These are phyloP conservation scores for Coprinopsis cinerea DNA, from an alignment of 768 basidiomycete genomes.

Conservation along the genomic window DNA sequence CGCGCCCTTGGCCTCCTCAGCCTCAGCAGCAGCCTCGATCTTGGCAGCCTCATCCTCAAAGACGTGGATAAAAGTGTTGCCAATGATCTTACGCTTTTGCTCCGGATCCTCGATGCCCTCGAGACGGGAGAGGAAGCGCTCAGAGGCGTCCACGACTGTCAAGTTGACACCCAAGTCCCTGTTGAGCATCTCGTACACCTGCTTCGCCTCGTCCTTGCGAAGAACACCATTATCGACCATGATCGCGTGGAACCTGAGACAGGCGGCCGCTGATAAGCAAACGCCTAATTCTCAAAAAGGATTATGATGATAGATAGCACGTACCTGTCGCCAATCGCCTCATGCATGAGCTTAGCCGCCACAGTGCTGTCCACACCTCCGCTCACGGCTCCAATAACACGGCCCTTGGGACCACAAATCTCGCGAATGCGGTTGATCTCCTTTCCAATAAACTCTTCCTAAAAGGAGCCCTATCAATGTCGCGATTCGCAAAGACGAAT, in stretches of 20 bases:
- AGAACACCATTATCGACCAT: slow-evolving; percentile 99
- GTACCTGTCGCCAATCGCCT: slow-evolving; percentile 95
- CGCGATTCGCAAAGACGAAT: slow-evolving; percentile 7
- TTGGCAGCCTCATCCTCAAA: slow-evolving; percentile 93
- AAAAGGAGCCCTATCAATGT: slow-evolving; percentile 7
- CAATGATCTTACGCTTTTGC: slow-evolving; percentile 95
- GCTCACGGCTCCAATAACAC: slow-evolving; percentile 96
- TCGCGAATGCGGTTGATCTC: slow-evolving; percentile 91
- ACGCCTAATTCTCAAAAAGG: background rate
- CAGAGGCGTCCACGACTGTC: slow-evolving; percentile 93
- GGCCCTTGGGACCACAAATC: slow-evolving; percentile 90
- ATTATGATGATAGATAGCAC: slow-evolving; percentile 6
- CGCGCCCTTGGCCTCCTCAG: slow-evolving; percentile 61
- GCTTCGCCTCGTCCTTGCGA: slow-evolving; percentile 82
- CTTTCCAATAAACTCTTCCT: slow-evolving; percentile 98
- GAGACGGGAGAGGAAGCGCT: slow-evolving; percentile 85
- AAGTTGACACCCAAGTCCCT: slow-evolving; percentile 93
- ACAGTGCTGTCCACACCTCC: slow-evolving; percentile 98
- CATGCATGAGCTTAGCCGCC: slow-evolving; percentile 98
- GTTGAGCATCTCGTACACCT: slow-evolving; percentile 92
- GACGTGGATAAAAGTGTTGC: slow-evolving; percentile 97
- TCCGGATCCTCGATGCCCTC: slow-evolving; percentile 94
- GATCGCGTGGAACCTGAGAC: slow-evolving; percentile 88
- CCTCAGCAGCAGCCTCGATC: slow-evolving; percentile 77
- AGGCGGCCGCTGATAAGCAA: slow-evolving; percentile 1